Evolutionary conservation across 257 asterid species (phyloP).

Genomic region (Coffea canephora): DNA sequence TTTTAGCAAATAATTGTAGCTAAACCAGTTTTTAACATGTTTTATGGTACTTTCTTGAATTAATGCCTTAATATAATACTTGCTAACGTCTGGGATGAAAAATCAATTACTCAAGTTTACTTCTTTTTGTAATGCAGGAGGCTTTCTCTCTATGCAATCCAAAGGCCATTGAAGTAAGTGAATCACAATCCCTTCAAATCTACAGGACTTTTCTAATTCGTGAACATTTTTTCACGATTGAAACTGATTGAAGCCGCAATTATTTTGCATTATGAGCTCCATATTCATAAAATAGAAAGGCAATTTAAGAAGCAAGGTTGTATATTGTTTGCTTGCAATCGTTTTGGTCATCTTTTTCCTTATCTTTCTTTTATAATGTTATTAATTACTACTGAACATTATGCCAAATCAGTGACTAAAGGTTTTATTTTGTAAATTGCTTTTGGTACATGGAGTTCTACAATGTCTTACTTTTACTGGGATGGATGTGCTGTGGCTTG

Average conservation of each 20-base stretch:
- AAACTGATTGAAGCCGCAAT: not conserved
- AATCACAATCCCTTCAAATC: not conserved
- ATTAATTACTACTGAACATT: not conserved
- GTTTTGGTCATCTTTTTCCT: not conserved
- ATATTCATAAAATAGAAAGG: not conserved
- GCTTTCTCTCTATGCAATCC: slow-evolving; percentile 85
- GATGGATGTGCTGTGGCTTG: not conserved
- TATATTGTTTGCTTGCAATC: not conserved
- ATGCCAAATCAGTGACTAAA: not conserved
- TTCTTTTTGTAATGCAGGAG: slow-evolving; percentile 55
- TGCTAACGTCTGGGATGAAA: not conserved
- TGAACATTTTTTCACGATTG: not conserved
- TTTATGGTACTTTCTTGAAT: not conserved
- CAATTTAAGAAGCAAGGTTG: not conserved
- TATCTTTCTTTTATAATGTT: not conserved
- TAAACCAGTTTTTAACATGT: not conserved
- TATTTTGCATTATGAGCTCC: not conserved
- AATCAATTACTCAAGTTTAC: slow-evolving; percentile 13
- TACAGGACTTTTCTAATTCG: not conserved
- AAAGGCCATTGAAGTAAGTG: slow-evolving; percentile 68
- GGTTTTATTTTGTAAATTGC: not conserved
- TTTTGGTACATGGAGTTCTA: not conserved
- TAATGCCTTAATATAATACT: not conserved
- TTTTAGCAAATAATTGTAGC: not conserved
- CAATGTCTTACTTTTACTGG: not conserved